Base-by-base conservation (phyloP, 257 asterid genomes). In the Solanum pimpinellifolium region DNA sequence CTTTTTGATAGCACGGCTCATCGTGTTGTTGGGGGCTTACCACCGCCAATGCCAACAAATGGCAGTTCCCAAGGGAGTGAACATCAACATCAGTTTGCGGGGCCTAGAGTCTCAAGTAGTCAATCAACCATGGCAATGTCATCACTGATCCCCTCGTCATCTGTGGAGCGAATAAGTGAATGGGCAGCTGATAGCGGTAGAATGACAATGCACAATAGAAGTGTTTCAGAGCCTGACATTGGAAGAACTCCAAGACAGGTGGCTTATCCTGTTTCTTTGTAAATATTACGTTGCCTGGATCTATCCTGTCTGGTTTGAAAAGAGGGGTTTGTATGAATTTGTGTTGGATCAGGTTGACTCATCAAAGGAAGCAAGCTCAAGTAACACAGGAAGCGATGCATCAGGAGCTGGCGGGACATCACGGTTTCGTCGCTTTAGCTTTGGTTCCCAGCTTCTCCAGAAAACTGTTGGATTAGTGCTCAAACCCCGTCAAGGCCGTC, bases 211-310 rank as follows among this genome's bases (percentile, higher is more conserved):
- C 99, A 97, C 85, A 91, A 92, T 62, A 90, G 99, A 92, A 97
- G 99, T 92, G 94, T 93, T 88, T 97, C 99, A 39, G 99, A 97
- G 92, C 99, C 99, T 23, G 97, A 97, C 92, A 93, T 97, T 66
- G 99, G 99, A 73, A 94, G 98, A 92, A 95, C 93, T 91, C 98
- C 98, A 62, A 92, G 90, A 92, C 98, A 97, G 99, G 99, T 97
- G 89, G 86, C 89, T 89, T 86, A 75, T 78, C 69, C 66, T 69
- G 66, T 12, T 89, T 74, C 70, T 80, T 72, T 49, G 41, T 86
- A 81, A 49, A 68, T 25, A 65, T 46, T 85, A 60, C 42, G 10
- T 52, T 15, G 75, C 52, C 68, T 73, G 35, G 47, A 75, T 85
- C 70, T 46, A 52, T 72, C 56, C n/a, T 12, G 39, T 29, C 73